Conservation (phyloP, 768 basidiomycete species). For the Mycena alexandri region DNA sequence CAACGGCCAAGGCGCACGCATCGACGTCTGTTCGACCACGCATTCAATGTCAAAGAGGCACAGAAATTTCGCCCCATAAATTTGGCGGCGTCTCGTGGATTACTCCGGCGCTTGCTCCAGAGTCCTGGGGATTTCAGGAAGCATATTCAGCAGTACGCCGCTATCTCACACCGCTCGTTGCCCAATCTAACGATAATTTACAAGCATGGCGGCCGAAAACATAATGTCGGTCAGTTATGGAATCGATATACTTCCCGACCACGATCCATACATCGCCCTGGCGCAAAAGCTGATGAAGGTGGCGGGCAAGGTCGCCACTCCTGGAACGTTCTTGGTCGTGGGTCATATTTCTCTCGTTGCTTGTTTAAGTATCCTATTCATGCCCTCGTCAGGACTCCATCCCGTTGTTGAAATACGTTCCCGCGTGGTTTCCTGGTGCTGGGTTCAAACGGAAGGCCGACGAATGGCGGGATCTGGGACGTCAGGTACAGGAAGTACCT, state of each 20-base stretch:
- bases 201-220: conserved; percentile 40
- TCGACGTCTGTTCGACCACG: conserved; percentile 12
- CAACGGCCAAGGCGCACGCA: conserved; percentile 14
- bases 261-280: conserved; percentile 43
- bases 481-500: conserved; percentile 26
- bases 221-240: conserved; percentile 44
- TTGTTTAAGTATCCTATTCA: too few relatives aligned
- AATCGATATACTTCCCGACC: conserved; percentile 36
- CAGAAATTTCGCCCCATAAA: not conserved
- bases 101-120: conserved; percentile 29
- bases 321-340: conserved; percentile 38
- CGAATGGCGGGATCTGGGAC: conserved; percentile 30
- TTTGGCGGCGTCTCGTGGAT: conserved; percentile 12
- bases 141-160: conserved; percentile 27
- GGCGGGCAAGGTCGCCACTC: conserved; percentile 27
- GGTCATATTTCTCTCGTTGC: not conserved
- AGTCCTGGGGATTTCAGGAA: too few relatives aligned
- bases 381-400: conserved; percentile 2
- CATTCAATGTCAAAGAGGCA: not conserved
- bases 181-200: not conserved
- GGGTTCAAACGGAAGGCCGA: conserved; percentile 49
- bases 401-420: conserved; percentile 43
- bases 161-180: too few relatives aligned
- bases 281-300: conserved; percentile 33
- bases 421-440: conserved; percentile 48